Evolutionary conservation across 2,329 filamentous ascomycete genomes (phyloP).

Genomic region (Diplodia mutila): DNA sequence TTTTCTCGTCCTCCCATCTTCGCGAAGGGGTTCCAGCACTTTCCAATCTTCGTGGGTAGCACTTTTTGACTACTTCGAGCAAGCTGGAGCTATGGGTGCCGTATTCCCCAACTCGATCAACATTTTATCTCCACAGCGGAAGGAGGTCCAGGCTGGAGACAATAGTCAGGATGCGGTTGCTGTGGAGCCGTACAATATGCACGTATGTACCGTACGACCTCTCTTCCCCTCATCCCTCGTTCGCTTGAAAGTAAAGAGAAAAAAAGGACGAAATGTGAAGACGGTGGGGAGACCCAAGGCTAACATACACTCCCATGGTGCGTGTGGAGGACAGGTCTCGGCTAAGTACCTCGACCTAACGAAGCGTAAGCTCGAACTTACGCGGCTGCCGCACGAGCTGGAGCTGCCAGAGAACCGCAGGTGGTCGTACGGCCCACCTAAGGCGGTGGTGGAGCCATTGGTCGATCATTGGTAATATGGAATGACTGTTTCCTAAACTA

Average conservation of each 20-base stretch:
- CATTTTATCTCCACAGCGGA: background rate
- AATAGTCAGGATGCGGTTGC: background rate
- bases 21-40: background rate
- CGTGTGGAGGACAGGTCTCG: slow-evolving; percentile 56
- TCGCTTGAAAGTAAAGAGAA: no score
- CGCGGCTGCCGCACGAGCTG: slow-evolving; percentile 65
- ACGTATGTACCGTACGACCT: slow-evolving; percentile 50
- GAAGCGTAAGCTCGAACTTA: slow-evolving; percentile 68
- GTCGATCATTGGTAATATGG: slow-evolving; percentile 62
- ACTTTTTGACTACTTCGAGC: background rate
- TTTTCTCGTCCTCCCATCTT: background rate
- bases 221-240: background rate
- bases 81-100: background rate
- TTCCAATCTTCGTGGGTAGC: background rate
- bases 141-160: background rate
- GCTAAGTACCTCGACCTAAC: slow-evolving; percentile 70
- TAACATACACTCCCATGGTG: background rate
- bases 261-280: no score
- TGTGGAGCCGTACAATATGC: slow-evolving; percentile 57
- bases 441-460: slow-evolving; percentile 64
- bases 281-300: background rate
- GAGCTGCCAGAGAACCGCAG: slow-evolving; percentile 52
- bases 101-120: background rate
- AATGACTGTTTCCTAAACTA: background rate
- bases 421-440: slow-evolving; percentile 62